Percentiles rank a stretch among this genome's conserved stretches.
Conservation (phyloP, 108 stramenopile genomes). For the Cylindrotheca fusiformis region DNA sequence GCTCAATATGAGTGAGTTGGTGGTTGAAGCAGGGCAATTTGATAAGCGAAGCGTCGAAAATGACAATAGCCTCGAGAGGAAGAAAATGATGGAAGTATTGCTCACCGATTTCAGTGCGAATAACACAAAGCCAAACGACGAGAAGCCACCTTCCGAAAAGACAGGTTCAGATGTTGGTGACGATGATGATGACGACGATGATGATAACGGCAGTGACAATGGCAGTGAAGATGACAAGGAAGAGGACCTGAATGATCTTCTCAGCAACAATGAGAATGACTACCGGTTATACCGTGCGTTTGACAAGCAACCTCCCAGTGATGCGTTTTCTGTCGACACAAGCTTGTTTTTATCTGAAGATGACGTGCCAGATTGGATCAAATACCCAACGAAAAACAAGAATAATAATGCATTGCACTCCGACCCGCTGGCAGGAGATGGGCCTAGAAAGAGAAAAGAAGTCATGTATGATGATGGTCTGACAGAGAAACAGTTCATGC, state of each 20-base stretch:
- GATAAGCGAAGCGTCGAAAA: constrained; percentile 76
- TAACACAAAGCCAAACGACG: constrained; percentile 23
- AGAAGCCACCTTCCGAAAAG: constrained; percentile 14
- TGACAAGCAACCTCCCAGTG: constrained; percentile 47
- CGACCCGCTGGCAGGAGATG: constrained; percentile 13
- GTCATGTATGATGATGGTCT: constrained; percentile 90
- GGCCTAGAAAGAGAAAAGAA: constrained; percentile 60
- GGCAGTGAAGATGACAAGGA: constrained; percentile 39
- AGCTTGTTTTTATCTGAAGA: constrained; percentile 52
- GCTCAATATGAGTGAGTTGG: constrained; percentile 89
- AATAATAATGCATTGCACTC: constrained; percentile 10
- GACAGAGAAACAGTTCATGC: constrained; percentile 91
- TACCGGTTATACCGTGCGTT: constrained; percentile 80
- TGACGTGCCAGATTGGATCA: constrained; percentile 85
- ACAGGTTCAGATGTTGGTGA: constrained; percentile 27
- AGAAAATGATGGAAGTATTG: constrained; percentile 84
- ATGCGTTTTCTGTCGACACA: constrained; percentile 4
- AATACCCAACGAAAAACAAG: constrained; percentile 42
- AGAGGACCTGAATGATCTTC: constrained; percentile 79
- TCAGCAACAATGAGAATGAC: constrained; percentile 90
- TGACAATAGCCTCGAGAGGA: constrained; percentile 77
- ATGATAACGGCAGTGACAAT: constrained; percentile 61
- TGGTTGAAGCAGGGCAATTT: constrained; percentile 96
- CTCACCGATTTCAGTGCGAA: constrained; percentile 79
- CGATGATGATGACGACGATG: constrained; percentile 54